Percentiles rank a stretch among this genome's conserved stretches.
These are phyloP conservation scores for Draba incana DNA, from an alignment of 345 rosid species.

Conservation along the genomic window DNA sequence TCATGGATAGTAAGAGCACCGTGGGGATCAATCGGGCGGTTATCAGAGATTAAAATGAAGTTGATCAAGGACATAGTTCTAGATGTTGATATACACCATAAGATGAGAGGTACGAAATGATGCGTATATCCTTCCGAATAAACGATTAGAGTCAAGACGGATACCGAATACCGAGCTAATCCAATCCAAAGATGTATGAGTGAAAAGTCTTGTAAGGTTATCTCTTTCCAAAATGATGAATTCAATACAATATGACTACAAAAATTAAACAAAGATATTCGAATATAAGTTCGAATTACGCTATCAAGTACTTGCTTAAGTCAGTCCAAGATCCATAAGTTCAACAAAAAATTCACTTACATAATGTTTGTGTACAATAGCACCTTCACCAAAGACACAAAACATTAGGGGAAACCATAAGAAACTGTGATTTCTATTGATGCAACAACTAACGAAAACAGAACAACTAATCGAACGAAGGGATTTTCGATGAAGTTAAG, in stretches of 20 bases:
- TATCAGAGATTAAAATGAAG: too few relatives aligned
- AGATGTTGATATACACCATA: too few relatives aligned
- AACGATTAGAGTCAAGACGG: slow-evolving; percentile 65
- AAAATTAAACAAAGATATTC: slow-evolving; percentile 28
- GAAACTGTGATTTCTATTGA: neutral
- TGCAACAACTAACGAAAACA: neutral
- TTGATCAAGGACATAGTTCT: too few relatives aligned
- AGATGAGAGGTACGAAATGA: slow-evolving; percentile 80
- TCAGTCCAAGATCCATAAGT: neutral
- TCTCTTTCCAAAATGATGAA: slow-evolving; percentile 94
- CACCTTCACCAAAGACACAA: slow-evolving; percentile 58
- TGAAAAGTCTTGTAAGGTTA: slow-evolving; percentile 79
- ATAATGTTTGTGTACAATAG: slow-evolving; percentile 70
- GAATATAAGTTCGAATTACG: neutral
- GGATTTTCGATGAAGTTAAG: too few relatives aligned
- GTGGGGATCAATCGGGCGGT: too few relatives aligned
- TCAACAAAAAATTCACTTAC: slow-evolving; percentile 50
- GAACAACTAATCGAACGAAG: slow-evolving; percentile 7
- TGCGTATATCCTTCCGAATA: slow-evolving; percentile 79
- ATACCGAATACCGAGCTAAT: slow-evolving; percentile 46
- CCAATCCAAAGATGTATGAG: slow-evolving; percentile 69
- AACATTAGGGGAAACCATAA: slow-evolving; percentile 21
- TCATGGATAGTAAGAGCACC: too few relatives aligned
- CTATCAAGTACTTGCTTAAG: slow-evolving; percentile 8
- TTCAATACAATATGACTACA: slow-evolving; percentile 90